phyloP scores from a whole-genome alignment of 305 asterid species.

The Solanum hybrid region DNA sequence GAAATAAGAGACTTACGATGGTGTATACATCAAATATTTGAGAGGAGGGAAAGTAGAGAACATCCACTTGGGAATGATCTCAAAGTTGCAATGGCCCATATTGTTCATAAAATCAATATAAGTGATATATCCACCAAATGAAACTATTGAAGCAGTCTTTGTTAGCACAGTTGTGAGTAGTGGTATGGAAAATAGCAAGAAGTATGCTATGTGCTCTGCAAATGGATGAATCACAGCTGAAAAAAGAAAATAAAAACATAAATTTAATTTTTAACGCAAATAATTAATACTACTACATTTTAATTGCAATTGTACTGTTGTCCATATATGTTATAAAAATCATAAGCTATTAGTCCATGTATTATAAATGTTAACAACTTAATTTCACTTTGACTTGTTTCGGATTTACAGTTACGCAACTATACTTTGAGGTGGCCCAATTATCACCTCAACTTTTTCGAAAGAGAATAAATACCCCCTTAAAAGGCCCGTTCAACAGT shows the following conservation, averaged over 20 bases:
- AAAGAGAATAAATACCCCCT: not conserved
- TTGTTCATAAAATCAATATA: slow-evolving; percentile 85
- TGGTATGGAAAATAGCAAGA: slow-evolving; percentile 52
- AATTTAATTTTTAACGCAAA: not conserved
- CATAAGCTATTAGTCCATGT: not conserved
- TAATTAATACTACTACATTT: not conserved
- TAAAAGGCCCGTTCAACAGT: not conserved
- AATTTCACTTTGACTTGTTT: not conserved
- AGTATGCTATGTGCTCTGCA: slow-evolving; percentile 75
- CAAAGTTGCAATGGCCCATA: slow-evolving; percentile 96
- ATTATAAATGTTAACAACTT: not conserved
- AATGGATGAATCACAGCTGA: slow-evolving; percentile 95
- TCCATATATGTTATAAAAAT: not conserved
- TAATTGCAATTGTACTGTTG: not conserved
- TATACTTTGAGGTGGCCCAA: not conserved
- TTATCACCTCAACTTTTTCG: not conserved
- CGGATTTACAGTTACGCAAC: not conserved
- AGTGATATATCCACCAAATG: slow-evolving; percentile 37
- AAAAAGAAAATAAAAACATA: not conserved
- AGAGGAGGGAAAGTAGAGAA: not conserved
- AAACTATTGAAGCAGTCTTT: slow-evolving; percentile 29
- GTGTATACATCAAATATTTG: slow-evolving; percentile 45
- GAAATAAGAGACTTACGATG: slow-evolving; percentile 62
- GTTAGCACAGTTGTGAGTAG: slow-evolving; percentile 27
- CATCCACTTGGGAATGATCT: slow-evolving; percentile 17